A percentile compares a stretch with the other conserved stretches of the same genome.
These are phyloP conservation scores for Cytospora paraplurivora DNA, from an alignment of 2,329 filamentous ascomycete genomes.

Conservation along the genomic window DNA sequence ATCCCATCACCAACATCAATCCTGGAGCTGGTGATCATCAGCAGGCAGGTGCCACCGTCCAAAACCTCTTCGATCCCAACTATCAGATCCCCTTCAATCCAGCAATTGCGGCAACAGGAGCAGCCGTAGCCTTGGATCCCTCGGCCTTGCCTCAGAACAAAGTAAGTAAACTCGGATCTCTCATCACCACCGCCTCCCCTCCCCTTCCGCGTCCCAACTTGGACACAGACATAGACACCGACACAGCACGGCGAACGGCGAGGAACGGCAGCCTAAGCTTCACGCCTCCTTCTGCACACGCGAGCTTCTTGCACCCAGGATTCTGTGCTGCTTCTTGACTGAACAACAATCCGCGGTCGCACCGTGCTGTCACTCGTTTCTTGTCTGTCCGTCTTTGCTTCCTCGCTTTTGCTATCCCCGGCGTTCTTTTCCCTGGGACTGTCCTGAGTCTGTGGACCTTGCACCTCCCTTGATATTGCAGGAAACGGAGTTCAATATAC, in stretches of 20 bases:
- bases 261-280: not conserved
- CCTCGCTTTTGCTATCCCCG: constrained; percentile 25
- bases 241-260: not conserved
- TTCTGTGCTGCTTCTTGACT: constrained; percentile 33
- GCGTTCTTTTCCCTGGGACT: constrained; percentile 2
- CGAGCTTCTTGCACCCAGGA: not conserved
- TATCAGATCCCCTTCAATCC: not conserved
- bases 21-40: not conserved
- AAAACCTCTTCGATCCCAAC: not conserved
- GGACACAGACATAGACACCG: not conserved
- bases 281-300: constrained; percentile 5
- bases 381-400: constrained; percentile 25
- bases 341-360: constrained; percentile 34
- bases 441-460: not conserved
- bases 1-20: no score
- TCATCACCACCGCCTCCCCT: not conserved
- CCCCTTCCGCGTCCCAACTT: not conserved
- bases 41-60: not conserved
- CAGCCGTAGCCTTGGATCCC: not conserved
- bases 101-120: not conserved
- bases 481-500: not conserved
- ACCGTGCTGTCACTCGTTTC: constrained; percentile 36
- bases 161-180: not conserved
- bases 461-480: not conserved
- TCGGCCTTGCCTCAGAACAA: not conserved